Percentiles rank a stretch among this genome's conserved stretches.
phyloP scores from a whole-genome alignment of 2,329 filamentous ascomycete species.

The Coniochaeta prunicola region DNA sequence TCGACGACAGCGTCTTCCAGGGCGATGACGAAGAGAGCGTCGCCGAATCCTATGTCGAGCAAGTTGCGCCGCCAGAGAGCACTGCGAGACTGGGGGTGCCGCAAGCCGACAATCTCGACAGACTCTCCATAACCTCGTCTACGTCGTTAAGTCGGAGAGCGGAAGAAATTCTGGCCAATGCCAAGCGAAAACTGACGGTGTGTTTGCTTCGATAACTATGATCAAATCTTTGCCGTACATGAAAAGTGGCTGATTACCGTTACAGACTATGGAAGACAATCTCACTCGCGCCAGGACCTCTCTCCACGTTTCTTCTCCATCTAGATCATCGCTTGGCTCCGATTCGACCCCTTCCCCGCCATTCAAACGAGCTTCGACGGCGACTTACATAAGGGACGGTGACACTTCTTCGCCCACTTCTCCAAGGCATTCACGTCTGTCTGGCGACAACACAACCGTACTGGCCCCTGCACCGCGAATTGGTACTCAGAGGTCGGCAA shows the following conservation, averaged over 20 bases:
- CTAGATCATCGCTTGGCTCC: slow-evolving; percentile 55
- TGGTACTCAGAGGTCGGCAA: slow-evolving; percentile 52
- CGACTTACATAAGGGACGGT: slow-evolving; percentile 23
- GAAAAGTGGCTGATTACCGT: neutral
- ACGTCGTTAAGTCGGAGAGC: slow-evolving; percentile 73
- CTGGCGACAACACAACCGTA: slow-evolving; percentile 52
- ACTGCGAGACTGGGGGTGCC: slow-evolving; percentile 16
- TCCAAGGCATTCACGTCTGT: slow-evolving; percentile 50
- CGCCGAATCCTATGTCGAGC: slow-evolving; percentile 47
- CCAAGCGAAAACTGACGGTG: slow-evolving; percentile 81
- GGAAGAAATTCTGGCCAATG: slow-evolving; percentile 86
- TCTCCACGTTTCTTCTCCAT: slow-evolving; percentile 52
- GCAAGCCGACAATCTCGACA: slow-evolving; percentile 15
- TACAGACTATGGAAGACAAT: slow-evolving; percentile 88
- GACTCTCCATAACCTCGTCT: slow-evolving; percentile 52
- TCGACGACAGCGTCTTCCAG: slow-evolving; percentile 59
- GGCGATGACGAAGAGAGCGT: slow-evolving; percentile 63
- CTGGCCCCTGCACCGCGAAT: slow-evolving; percentile 31
- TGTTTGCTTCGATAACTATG: neutral
- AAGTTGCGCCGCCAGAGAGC: slow-evolving; percentile 26
- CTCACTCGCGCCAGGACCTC: slow-evolving; percentile 70
- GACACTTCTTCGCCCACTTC: slow-evolving; percentile 15
- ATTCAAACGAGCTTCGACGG: slow-evolving; percentile 31
- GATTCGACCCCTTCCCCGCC: slow-evolving; percentile 48
- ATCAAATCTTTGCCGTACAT: neutral